These are phyloP conservation scores for Glonium stellatum DNA, from an alignment of 495 filamentous ascomycete species.

Conservation along the genomic window DNA sequence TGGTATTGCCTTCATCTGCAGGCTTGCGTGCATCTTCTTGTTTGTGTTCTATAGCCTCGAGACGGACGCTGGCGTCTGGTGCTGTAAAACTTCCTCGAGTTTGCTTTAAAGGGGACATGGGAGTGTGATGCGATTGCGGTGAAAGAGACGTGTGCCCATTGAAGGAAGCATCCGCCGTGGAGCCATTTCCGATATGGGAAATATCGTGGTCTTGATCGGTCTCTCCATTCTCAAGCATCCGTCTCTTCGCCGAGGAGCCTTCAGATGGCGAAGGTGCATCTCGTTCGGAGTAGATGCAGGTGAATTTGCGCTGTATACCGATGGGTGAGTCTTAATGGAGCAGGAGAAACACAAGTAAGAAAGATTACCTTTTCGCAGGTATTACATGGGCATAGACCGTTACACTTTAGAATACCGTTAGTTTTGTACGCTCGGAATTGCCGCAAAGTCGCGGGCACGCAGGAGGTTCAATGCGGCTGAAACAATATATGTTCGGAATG, in stretches of 20 bases:
- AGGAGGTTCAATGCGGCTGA: background rate
- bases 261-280: constrained; percentile 19
- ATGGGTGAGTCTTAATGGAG: background rate
- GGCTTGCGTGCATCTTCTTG: constrained; percentile 12
- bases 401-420: constrained; percentile 45
- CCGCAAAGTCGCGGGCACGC: too few relatives aligned
- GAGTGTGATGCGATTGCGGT: background rate
- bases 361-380: constrained; percentile 41
- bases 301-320: constrained; percentile 21
- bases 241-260: constrained; percentile 14
- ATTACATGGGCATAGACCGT: constrained; percentile 62
- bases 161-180: constrained; percentile 12
- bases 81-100: background rate
- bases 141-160: constrained; percentile 9
- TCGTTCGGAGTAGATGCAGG: constrained; percentile 24
- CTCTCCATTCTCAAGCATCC: constrained; percentile 7
- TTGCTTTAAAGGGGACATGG: background rate
- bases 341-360: background rate
- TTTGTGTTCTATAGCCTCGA: background rate
- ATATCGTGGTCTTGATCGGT: background rate
- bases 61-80: constrained; percentile 5
- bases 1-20: constrained; percentile 10
- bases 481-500: background rate
- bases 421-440: constrained; percentile 1
- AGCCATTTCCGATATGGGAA: constrained; percentile 1